Base-by-base conservation (phyloP, 495 filamentous ascomycete genomes). In the Neurospora sp. region DNA sequence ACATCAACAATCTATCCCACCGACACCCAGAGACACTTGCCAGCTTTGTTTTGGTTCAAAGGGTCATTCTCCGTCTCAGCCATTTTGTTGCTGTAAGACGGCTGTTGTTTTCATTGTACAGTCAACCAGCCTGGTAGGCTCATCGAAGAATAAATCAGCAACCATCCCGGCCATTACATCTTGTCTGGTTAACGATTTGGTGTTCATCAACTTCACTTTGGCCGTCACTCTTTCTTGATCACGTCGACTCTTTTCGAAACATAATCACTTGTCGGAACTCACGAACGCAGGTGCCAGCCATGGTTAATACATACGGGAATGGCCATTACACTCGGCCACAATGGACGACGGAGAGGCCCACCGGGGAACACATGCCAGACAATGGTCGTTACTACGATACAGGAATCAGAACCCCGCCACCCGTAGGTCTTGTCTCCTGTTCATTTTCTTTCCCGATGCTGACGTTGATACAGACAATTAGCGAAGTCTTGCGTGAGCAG, bases 401-500 rank as follows among this genome's bases (percentile, higher is more conserved):
- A 44, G 75, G 71, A 62, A 41, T 75, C 46, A 70, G 77, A 39
- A 40, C 72, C 41, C 76, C 77, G 62, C 75, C 77, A 44, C 54
- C 76, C 41, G 78, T 76, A 74, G 37, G 79, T 40, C 48, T 40
- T 40, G 20, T 16, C 39, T 59, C 35, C n/a, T 54, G 38, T 20
- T 48, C 39, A 46, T 70, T 66, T 73, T 35, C 72, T 20, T 38
- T 62, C 70, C 70, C 14, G 37, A 35, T 48, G 38, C 76, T 77
- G 39, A 81, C 75, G 1, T 7, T 39, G 62, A 39, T 31, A 38
- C 73, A 84, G 84, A 80, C 79, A 39, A 81, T 85, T 59, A 77
- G 79, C 20, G 77, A 78, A 40, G 82, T 81, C 10, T 73, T 85
- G 4, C 78, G 80, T 16, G 82, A 83, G 27, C 77, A 81, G 16